phyloP scores from a whole-genome alignment of 306 rosid species.

The Geum urbanum region DNA sequence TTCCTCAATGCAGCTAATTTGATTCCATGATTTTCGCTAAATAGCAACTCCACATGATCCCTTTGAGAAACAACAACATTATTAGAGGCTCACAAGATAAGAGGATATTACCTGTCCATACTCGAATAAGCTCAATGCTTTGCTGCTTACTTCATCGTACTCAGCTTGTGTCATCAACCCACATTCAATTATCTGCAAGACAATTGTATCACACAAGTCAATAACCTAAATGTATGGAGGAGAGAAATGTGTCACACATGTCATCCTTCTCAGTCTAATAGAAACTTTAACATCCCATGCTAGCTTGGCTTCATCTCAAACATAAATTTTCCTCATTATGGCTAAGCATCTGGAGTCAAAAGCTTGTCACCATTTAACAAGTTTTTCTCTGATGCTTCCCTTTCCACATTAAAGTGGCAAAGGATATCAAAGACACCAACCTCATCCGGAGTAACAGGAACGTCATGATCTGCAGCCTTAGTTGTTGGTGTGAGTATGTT shows the following conservation, averaged over 20 bases:
- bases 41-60: conserved; percentile 6
- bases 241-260: background rate
- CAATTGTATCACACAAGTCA: conserved; percentile 20
- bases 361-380: background rate
- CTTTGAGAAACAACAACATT: background rate
- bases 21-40: background rate
- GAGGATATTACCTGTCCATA: conserved; percentile 76
- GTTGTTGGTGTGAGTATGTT: conserved; percentile 94
- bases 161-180: conserved; percentile 81
- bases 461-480: conserved; percentile 88
- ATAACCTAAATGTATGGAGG: conserved; percentile 15
- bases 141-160: conserved; percentile 72
- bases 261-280: background rate
- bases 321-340: background rate
- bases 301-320: background rate
- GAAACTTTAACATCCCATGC: background rate
- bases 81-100: background rate
- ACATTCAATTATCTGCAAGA: conserved; percentile 55
- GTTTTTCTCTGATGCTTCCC: conserved; percentile 3
- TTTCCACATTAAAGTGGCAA: background rate
- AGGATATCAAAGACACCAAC: conserved; percentile 22
- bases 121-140: conserved; percentile 68
- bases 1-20: background rate
- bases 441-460: conserved; percentile 90
- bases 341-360: background rate